These are phyloP conservation scores for Kurtzmaniella quercitrusa DNA, from an alignment of 1,139 yeast species.

Conservation along the genomic window DNA sequence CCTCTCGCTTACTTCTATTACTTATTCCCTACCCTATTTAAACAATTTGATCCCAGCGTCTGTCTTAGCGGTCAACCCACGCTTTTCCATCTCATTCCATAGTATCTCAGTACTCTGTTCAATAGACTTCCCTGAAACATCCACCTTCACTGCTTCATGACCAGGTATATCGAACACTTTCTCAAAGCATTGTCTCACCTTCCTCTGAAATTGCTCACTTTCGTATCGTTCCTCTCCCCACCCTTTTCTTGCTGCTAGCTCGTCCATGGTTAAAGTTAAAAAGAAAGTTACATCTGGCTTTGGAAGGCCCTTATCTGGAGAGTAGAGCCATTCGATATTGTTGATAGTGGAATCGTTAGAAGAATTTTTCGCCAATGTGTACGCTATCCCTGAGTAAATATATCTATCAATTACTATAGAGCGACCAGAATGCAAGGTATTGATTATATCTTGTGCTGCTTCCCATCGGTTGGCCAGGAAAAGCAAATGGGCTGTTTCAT, in stretches of 20 bases:
- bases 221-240: conserved; percentile 95
- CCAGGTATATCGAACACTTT: conserved; percentile 36
- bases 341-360: conserved; percentile 35
- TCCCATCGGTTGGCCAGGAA: conserved; percentile 98
- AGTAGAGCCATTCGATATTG: conserved; percentile 68
- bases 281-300: conserved; percentile 83
- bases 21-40: background rate
- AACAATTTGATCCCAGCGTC: background rate
- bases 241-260: conserved; percentile 57
- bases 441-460: conserved; percentile 44
- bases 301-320: conserved; percentile 82
- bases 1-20: background rate
- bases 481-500: conserved; percentile 78
- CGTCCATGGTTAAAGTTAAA: conserved; percentile 55
- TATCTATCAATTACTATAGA: conserved; percentile 78
- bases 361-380: conserved; percentile 70
- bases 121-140: conserved; percentile 58
- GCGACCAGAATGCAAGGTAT: conserved; percentile 47
- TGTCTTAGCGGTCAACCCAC: background rate
- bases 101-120: conserved; percentile 46
- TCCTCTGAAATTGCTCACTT: conserved; percentile 60
- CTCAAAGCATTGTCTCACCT: conserved; percentile 60
- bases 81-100: conserved; percentile 14
- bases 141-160: conserved; percentile 38
- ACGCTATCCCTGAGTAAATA: conserved; percentile 90